phyloP scores from a whole-genome alignment of 2,329 filamentous ascomycete species.

The Phymatotrichopsis omnivora region DNA sequence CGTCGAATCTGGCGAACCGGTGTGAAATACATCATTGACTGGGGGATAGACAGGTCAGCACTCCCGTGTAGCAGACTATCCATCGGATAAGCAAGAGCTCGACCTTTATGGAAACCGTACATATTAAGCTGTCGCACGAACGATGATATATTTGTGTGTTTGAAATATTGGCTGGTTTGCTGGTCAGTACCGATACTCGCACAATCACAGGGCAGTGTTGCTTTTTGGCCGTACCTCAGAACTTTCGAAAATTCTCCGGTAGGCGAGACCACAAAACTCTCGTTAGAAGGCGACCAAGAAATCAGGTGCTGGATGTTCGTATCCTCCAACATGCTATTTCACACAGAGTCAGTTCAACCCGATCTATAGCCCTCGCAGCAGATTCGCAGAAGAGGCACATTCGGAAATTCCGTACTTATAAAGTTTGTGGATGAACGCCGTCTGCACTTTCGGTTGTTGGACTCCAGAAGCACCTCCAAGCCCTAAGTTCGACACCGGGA shows the following conservation, averaged over 20 bases:
- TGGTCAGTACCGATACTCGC: slow-evolving; percentile 16
- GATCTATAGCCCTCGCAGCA: not conserved
- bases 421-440: slow-evolving; percentile 96
- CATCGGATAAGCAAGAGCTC: slow-evolving; percentile 1
- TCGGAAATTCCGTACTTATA: slow-evolving; percentile 62
- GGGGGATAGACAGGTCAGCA: slow-evolving; percentile 16
- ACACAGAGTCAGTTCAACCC: slow-evolving; percentile 9
- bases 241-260: slow-evolving; percentile 97
- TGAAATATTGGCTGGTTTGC: slow-evolving; percentile 77
- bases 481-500: slow-evolving; percentile 19
- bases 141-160: slow-evolving; percentile 97
- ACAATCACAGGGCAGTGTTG: slow-evolving; percentile 23
- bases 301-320: slow-evolving; percentile 87
- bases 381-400: not conserved
- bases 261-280: slow-evolving; percentile 98
- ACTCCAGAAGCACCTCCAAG: slow-evolving; percentile 37
- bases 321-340: slow-evolving; percentile 84
- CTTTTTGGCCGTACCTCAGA: slow-evolving; percentile 60
- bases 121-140: slow-evolving; percentile 98
- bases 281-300: slow-evolving; percentile 85
- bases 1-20: slow-evolving; percentile 81
- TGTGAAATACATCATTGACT: slow-evolving; percentile 99
- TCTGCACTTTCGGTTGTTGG: slow-evolving; percentile 95
- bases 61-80: not conserved
- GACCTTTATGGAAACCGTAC: slow-evolving; percentile 99